Evolutionary conservation across 192 early-diverging fungal genomes (phyloP), one percentile per base, ranked within the genome.

Genomic region (Gamsiella multidivaricata): DNA sequence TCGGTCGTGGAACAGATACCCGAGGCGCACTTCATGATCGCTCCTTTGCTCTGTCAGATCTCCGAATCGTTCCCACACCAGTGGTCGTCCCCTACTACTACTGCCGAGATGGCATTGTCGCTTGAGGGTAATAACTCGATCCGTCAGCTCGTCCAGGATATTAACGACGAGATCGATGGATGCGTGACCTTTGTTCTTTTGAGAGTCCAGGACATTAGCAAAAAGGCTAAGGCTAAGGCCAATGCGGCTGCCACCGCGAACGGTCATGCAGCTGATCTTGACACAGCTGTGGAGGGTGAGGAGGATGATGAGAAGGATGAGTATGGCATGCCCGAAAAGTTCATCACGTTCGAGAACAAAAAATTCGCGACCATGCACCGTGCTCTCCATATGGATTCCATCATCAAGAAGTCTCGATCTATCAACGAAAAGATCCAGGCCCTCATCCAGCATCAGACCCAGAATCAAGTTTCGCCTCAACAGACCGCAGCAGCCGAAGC

Each of bases 301-400:
- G 80, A 54, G 37, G 83, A 78, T 8, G 79, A 81, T 15, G 57
- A 68, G 25, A 69, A 81, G 12, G 68, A 81, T 28, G 80, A 78
- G 36, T 80, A 83, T 25, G 79, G 83, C 26, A 83, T 86, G 81
- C 61, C 67, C 31, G 82, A 88, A 54, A 74, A 81, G 34, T 81
- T 80, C 32, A 86, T 88, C 34, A 68, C 61, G 2, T 58, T 55
- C 61, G 76, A 61, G 52, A 70, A 39, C 70, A 88, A 70, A 75
- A 84, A 54, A 54, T 75, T 59, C 42, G 64, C 39, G 37, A 60
- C 66, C 31, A 69, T 65, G 69, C 69, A 61, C 36, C 81, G 29
- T n/a, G 45, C 34, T 58, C 54, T 58, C 46, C 80, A 60, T 55
- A 85, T 55, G 81, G 83, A 60, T 22, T 83, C 54, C 56, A 81